A percentile compares a stretch with the other conserved stretches of the same genome.
Conservation (phyloP, 345 rosid species). For the Euphorbia pulcherrima region DNA sequence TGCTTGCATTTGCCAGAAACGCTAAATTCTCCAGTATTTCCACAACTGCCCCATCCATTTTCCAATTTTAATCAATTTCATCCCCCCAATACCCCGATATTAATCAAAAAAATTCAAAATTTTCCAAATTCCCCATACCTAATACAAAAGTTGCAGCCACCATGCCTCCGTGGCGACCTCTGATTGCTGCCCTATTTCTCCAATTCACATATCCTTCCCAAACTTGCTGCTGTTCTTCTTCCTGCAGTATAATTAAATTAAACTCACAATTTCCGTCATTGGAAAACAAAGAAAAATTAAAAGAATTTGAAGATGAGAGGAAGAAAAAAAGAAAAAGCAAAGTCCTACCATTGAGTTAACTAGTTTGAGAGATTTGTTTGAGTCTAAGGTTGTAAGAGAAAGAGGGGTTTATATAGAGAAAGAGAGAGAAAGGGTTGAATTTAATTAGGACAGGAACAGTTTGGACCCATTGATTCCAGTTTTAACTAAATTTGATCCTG, state of each 20-base stretch:
- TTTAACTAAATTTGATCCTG: too few relatives aligned
- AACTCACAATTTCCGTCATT: neutral
- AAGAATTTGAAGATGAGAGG: neutral
- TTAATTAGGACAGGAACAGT: slow-evolving; percentile 25
- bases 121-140: slow-evolving; percentile 26
- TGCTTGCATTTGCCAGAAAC: slow-evolving; percentile 76
- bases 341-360: slow-evolving; percentile 54
- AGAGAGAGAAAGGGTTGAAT: neutral
- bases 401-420: neutral
- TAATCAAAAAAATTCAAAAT: neutral
- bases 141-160: slow-evolving; percentile 62
- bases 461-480: slow-evolving; percentile 36
- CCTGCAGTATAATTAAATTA: slow-evolving; percentile 27
- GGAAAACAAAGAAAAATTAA: neutral
- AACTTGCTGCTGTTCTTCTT: slow-evolving; percentile 40
- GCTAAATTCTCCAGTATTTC: slow-evolving; percentile 92
- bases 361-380: slow-evolving; percentile 11
- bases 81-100: slow-evolving; percentile 2
- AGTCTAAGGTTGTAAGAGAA: too few relatives aligned
- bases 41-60: slow-evolving; percentile 38
- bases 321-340: slow-evolving; percentile 30
- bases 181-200: slow-evolving; percentile 58
- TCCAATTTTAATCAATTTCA: neutral
- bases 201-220: slow-evolving; percentile 88
- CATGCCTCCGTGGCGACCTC: slow-evolving; percentile 72